Base-by-base conservation (phyloP, 805 yeast species). In the Hanseniaspora hatyaiensis region DNA sequence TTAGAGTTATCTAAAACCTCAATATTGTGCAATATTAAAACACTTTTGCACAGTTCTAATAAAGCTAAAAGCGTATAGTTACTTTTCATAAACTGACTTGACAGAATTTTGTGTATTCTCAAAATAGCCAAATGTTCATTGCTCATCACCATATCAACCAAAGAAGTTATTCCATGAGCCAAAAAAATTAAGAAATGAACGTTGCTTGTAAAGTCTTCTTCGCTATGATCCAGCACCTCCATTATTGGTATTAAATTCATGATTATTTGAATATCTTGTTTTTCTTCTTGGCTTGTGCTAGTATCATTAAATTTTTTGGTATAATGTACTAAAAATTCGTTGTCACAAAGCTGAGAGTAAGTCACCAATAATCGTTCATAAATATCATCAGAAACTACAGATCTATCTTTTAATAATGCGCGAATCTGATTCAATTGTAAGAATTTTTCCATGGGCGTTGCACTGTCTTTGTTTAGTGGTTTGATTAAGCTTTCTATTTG, bases 161-260 rank as follows among this genome's bases (percentile, higher is more conserved):
- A 15, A 3, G 37, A 23, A 13, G 49, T 30, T 12, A 45, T 5
- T 23, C 49, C 49, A 13, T 45, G 34, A 5, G 22, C 22, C 11
- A 45, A 23, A 12, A 45, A 37, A 5, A 9, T 45, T 53, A 55
- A 12, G 55, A 52, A 49, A 8, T 45, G 49, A 13, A 16, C 32
- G 22, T 61, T 59, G 16, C 59, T 53, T 8, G 55, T 34, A 24
- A 51, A 56, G 50, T 59, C 55, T 18, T 57, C 46, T 23, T 59
- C 59, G 6, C 64, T 61, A 49, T 62, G 66, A 47, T 63, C 66
- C 24, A 62, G 52, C 1, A 62, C 30, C 50, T 63, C 66, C 65
- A 63, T 45, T 56, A 11, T 62, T 34, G 22, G 60, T 4, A 45
- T 45, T 24, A 45, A 19, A 19, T n/a, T 31, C 3, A 37, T 24